Base-by-base conservation (phyloP, 1,284 basidiomycete genomes). In the Ceratobasidium theobromae region DNA sequence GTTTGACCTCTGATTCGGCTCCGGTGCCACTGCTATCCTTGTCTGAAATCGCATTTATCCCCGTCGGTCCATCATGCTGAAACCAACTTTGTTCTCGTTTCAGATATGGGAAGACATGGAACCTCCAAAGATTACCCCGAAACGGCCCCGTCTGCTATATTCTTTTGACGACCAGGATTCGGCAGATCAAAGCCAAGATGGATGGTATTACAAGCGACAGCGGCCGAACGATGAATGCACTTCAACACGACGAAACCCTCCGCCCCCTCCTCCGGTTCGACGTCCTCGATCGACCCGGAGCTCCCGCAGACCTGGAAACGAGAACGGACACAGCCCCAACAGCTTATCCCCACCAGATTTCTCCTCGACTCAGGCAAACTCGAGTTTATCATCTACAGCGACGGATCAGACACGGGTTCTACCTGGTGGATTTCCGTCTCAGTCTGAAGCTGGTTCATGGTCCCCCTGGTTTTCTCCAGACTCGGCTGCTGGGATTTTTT, bases 31-130 rank as follows among this genome's bases (percentile, higher is more conserved):
- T n/a, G n/a, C n/a, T 27, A 12, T 43, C 21, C 27, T 33, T 30
- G 28, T n/a, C 8, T 18, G 27, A 18, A n/a, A 25, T 32, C 5
- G 4, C 35, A 38, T 38, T 30, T 33, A 21, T n/a, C n/a, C n/a
- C n/a, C n/a, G n/a, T n/a, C n/a, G n/a, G n/a, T n/a, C n/a, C n/a
- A n/a, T n/a, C n/a, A n/a, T n/a, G n/a, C n/a, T 18, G 30, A 46
- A 21, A 45, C 57, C 49, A 25, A 60, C 28, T n/a, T 14, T 4
- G 9, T 21, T 35, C 18, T n/a, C 28, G 18, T 48, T 52, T 23
- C 45, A 62, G 58, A 38, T 62, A 3, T 62, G 58, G 58, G 58
- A 62, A 52, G 58, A 62, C 21, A 62, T 62, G 58, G 58, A 62
- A 27, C 58, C 58, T 35, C 58, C 58, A 8, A 49, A 25, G n/a